Percentiles rank a stretch among this genome's conserved stretches.
phyloP scores from a whole-genome alignment of 176 grass and related monocot genomes.

The Triticum turgidum region DNA sequence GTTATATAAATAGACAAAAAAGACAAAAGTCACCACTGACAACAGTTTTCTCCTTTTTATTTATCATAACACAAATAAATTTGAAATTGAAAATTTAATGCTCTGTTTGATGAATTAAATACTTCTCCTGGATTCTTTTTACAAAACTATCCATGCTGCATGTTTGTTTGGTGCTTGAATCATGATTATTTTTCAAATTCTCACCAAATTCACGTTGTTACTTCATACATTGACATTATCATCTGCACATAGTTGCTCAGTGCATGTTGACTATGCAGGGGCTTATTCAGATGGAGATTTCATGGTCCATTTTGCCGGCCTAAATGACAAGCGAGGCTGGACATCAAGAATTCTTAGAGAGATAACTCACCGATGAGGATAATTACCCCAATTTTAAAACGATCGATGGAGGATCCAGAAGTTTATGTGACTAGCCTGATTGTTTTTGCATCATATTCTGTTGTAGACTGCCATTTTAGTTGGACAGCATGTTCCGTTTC shows the following conservation, averaged over 20 bases:
- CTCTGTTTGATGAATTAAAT: background rate
- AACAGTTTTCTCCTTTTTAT: background rate
- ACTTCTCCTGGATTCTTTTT: background rate
- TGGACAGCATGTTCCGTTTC: background rate
- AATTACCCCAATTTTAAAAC: background rate
- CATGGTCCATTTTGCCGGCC: constrained; percentile 83
- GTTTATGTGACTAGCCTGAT: background rate
- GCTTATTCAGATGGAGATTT: constrained; percentile 92
- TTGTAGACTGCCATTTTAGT: background rate
- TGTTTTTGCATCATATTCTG: background rate
- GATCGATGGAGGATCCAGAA: background rate
- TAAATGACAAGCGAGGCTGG: constrained; percentile 78
- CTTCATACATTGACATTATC: background rate
- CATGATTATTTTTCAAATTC: background rate
- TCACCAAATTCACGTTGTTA: background rate
- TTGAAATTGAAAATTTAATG: background rate
- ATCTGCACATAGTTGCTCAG: background rate
- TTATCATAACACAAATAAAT: background rate
- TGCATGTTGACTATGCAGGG: constrained; percentile 37
- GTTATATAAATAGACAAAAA: background rate
- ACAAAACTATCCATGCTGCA: background rate
- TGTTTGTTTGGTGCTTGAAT: background rate
- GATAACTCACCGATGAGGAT: constrained; percentile 21
- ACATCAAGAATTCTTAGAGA: constrained; percentile 52
- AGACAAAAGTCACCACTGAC: background rate